Evolutionary conservation across 768 basidiomycete genomes (phyloP).

Genomic region (Phaeotremella fagi): DNA sequence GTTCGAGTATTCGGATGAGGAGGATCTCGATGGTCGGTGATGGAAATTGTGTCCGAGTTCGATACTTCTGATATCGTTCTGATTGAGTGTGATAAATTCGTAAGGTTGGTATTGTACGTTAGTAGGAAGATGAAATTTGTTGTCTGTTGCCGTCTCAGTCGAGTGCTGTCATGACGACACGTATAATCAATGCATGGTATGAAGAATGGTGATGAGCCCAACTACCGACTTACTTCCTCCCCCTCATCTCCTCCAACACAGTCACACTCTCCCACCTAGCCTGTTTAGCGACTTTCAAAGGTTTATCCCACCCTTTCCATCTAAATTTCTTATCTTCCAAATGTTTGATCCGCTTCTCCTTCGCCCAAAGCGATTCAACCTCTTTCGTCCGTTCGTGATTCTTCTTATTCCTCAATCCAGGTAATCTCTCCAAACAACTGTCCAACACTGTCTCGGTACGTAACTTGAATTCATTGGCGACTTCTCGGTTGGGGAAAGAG

Average conservation of each 20-base stretch:
- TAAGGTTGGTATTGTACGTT: too few species aligned
- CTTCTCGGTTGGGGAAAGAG: slow-evolving; percentile 59
- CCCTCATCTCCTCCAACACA: background rate
- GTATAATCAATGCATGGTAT: too few species aligned
- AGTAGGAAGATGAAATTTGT: too few species aligned
- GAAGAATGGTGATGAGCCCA: too few species aligned
- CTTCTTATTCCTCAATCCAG: slow-evolving; percentile 33
- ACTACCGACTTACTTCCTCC: background rate
- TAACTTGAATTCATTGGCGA: slow-evolving; percentile 57
- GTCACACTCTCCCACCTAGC: background rate
- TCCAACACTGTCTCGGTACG: slow-evolving; percentile 66
- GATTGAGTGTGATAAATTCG: too few species aligned
- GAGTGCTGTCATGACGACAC: too few species aligned
- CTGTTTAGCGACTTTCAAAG: background rate
- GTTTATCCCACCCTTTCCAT: background rate
- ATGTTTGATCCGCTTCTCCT: slow-evolving; percentile 67
- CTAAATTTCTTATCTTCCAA: slow-evolving; percentile 64
- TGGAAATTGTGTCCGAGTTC: too few species aligned
- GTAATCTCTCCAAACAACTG: slow-evolving; percentile 51
- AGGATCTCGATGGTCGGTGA: too few species aligned
- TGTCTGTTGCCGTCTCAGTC: too few species aligned
- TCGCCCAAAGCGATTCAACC: slow-evolving; percentile 51
- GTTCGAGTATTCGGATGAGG: too few species aligned
- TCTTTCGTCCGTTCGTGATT: slow-evolving; percentile 12
- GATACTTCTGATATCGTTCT: too few species aligned